phyloP scores from a whole-genome alignment of 1,139 yeast species.

The Zhuliangozyma parablackwelliae region DNA sequence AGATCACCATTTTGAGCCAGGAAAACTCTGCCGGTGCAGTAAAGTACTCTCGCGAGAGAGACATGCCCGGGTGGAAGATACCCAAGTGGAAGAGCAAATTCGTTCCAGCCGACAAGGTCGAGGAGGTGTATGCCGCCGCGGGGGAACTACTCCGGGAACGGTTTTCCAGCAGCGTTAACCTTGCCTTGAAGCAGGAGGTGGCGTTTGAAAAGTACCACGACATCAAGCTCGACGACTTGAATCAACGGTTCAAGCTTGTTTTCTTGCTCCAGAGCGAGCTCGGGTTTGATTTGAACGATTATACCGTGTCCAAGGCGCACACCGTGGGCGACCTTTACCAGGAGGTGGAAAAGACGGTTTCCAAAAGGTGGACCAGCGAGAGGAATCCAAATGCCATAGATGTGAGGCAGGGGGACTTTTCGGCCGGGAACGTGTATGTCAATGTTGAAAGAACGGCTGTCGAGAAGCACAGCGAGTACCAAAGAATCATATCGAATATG shows the following conservation, averaged over 20 bases:
- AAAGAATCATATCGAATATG: conserved; percentile 31
- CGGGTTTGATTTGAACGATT: conserved; percentile 67
- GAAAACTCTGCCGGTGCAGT: conserved; percentile 31
- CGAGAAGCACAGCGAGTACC: conserved; percentile 27
- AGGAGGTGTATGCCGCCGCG: conserved; percentile 21
- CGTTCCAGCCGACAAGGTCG: conserved; percentile 25
- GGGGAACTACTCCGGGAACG: conserved; percentile 10
- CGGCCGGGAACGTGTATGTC: conserved; percentile 48
- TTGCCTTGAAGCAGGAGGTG: conserved; percentile 18
- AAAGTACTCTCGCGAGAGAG: conserved; percentile 23
- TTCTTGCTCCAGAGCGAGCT: conserved; percentile 56
- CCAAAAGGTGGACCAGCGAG: conserved; percentile 53
- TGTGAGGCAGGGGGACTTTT: conserved; percentile 38
- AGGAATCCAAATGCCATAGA: conserved; percentile 68
- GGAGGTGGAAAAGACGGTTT: conserved; percentile 42
- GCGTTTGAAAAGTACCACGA: conserved; percentile 12
- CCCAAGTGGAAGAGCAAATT: conserved; percentile 31
- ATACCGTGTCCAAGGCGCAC: conserved; percentile 47
- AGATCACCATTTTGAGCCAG: conserved; percentile 33
- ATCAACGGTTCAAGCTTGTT: conserved; percentile 53
- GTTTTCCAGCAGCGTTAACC: conserved; percentile 20
- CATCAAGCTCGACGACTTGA: conserved; percentile 40
- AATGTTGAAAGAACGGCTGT: conserved; percentile 32
- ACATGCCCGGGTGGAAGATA: conserved; percentile 34
- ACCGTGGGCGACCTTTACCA: conserved; percentile 42